Conservation (phyloP, 179 eudicot species). For the Camellia oleifera region DNA sequence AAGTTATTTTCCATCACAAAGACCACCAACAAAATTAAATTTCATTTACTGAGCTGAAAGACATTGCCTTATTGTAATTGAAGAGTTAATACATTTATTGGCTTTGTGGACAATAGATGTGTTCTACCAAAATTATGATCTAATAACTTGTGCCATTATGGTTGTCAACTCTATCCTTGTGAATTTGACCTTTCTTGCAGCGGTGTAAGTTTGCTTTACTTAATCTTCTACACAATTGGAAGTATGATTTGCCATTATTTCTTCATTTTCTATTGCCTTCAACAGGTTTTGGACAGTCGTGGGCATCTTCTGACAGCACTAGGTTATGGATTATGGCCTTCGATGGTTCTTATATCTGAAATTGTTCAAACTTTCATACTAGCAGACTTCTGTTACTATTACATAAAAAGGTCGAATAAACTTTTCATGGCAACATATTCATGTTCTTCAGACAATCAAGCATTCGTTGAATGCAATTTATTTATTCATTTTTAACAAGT, state of each 20-base stretch:
- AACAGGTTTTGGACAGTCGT: slow-evolving; percentile 74
- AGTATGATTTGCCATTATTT: not conserved
- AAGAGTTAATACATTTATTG: not conserved
- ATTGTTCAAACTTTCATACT: slow-evolving; percentile 88
- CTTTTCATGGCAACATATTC: not conserved
- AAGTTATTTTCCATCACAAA: not conserved
- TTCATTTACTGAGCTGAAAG: not conserved
- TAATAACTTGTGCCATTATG: not conserved
- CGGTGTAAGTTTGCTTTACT: not conserved
- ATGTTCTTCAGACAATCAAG: not conserved
- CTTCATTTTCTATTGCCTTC: not conserved
- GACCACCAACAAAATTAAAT: not conserved
- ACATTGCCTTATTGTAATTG: not conserved
- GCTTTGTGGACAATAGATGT: not conserved
- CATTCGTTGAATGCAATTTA: not conserved
- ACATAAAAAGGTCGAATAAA: slow-evolving; percentile 66
- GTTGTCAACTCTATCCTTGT: not conserved
- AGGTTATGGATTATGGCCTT: slow-evolving; percentile 91
- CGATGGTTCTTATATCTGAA: slow-evolving; percentile 82
- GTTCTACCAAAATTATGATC: not conserved
- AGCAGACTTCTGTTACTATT: slow-evolving; percentile 87
- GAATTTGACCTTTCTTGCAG: not conserved
- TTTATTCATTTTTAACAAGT: not conserved
- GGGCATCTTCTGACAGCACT: slow-evolving; percentile 76
- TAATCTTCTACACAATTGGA: not conserved